These are phyloP conservation scores for Cutaneotrichosporon dermatis DNA, from an alignment of 1,284 basidiomycete species.

Conservation along the genomic window DNA sequence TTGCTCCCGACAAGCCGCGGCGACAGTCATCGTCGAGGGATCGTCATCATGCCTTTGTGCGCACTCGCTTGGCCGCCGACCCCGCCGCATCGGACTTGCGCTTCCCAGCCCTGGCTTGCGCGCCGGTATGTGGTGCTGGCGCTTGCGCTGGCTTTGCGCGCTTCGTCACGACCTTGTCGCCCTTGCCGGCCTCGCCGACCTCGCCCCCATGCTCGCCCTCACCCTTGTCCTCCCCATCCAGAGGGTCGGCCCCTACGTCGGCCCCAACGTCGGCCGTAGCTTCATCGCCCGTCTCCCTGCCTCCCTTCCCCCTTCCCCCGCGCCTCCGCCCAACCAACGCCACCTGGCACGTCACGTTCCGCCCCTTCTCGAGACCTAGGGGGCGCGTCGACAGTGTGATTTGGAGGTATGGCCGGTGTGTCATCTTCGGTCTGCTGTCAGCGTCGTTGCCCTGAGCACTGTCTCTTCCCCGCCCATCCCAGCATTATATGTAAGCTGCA, in stretches of 20 bases:
- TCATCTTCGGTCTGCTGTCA: constrained; percentile 57
- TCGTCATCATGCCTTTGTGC: not conserved
- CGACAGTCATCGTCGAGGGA: too few species aligned
- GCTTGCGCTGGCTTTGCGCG: not conserved
- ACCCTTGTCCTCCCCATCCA: not conserved
- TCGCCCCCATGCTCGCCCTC: not conserved
- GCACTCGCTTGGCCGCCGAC: not conserved
- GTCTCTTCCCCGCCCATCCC: too few species aligned
- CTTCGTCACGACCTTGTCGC: too few species aligned
- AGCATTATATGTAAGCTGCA: too few species aligned
- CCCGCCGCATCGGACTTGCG: constrained; percentile 10
- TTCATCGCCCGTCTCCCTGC: not conserved
- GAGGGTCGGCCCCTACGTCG: not conserved
- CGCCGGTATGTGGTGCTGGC: too few species aligned
- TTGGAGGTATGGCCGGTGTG: constrained; percentile 67
- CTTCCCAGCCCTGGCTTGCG: too few species aligned
- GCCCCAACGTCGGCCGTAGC: too few species aligned
- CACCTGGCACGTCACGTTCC: constrained; percentile 31
- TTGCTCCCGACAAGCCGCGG: too few species aligned
- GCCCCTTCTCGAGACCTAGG: constrained; percentile 48
- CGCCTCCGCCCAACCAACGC: not conserved
- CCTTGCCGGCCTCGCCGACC: too few species aligned
- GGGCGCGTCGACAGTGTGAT: constrained; percentile 62
- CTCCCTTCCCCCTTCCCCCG: not conserved
- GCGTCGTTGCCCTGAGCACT: not conserved